Conservation (phyloP, 148 eudicot species). For the Rhododendron simsii region DNA sequence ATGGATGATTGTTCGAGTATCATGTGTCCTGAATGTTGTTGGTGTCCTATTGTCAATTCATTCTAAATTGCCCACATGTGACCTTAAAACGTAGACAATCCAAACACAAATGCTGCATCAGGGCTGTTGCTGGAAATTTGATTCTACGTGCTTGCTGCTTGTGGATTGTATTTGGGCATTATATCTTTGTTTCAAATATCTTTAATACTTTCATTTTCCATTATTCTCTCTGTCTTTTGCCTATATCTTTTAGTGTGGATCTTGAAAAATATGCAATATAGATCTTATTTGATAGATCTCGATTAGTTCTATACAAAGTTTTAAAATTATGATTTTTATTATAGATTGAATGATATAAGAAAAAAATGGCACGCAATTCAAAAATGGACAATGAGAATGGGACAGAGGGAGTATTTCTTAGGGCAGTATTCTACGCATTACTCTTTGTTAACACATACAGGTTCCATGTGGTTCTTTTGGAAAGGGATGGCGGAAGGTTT, state of each 20-base stretch:
- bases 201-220: neutral
- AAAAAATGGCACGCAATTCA: too few relatives aligned
- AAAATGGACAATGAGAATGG: too few relatives aligned
- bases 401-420: neutral
- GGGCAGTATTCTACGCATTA: neutral
- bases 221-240: too few relatives aligned
- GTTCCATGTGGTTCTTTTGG: neutral
- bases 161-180: neutral
- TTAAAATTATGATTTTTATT: too few relatives aligned
- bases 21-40: neutral
- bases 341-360: too few relatives aligned
- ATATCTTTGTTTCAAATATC: neutral
- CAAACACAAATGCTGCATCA: neutral
- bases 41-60: neutral
- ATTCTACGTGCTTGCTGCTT: neutral
- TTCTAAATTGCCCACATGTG: neutral
- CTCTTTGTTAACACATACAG: neutral
- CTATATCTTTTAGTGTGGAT: too few relatives aligned
- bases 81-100: neutral
- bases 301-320: too few relatives aligned
- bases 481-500: neutral
- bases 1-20: neutral
- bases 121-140: neutral
- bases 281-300: too few relatives aligned
- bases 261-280: too few relatives aligned